A percentile compares a stretch with the other conserved stretches of the same genome.
These are phyloP conservation scores for Linum tenue DNA, from an alignment of 345 rosid species.

Conservation along the genomic window DNA sequence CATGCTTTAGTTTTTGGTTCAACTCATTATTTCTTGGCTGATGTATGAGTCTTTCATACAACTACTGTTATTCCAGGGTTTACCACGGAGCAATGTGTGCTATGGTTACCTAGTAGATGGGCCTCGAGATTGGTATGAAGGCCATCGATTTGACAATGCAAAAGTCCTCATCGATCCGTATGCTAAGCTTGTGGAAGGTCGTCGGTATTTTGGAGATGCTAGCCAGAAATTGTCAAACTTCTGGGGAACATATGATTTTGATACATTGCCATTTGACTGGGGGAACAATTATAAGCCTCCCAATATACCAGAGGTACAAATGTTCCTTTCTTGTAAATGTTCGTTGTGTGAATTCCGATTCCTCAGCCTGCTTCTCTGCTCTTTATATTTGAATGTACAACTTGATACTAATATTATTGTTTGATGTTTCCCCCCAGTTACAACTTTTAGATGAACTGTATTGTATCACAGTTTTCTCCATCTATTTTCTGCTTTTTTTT, in stretches of 20 bases:
- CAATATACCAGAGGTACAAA: constrained; percentile 63
- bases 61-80: constrained; percentile 37
- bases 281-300: constrained; percentile 64
- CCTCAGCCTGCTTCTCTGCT: neutral
- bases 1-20: neutral
- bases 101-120: constrained; percentile 87
- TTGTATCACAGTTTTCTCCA: constrained; percentile 13
- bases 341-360: neutral
- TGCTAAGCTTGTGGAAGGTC: constrained; percentile 86
- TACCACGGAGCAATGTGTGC: constrained; percentile 59
- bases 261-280: constrained; percentile 73
- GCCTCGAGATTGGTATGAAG: constrained; percentile 67
- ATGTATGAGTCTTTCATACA: constrained; percentile 7
- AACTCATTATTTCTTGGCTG: neutral
- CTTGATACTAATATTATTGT: neutral
- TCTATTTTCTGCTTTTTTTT: constrained; percentile 3
- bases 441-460: constrained; percentile 4
- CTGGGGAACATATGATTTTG: constrained; percentile 80
- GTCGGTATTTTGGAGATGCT: constrained; percentile 59
- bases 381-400: neutral
- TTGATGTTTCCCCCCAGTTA: neutral
- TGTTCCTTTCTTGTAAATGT: constrained; percentile 1
- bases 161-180: constrained; percentile 73
- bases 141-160: constrained; percentile 68
- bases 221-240: constrained; percentile 48